These are phyloP conservation scores for Sporisorium reilianum DNA, from an alignment of 1,284 basidiomycete genomes.

Conservation along the genomic window DNA sequence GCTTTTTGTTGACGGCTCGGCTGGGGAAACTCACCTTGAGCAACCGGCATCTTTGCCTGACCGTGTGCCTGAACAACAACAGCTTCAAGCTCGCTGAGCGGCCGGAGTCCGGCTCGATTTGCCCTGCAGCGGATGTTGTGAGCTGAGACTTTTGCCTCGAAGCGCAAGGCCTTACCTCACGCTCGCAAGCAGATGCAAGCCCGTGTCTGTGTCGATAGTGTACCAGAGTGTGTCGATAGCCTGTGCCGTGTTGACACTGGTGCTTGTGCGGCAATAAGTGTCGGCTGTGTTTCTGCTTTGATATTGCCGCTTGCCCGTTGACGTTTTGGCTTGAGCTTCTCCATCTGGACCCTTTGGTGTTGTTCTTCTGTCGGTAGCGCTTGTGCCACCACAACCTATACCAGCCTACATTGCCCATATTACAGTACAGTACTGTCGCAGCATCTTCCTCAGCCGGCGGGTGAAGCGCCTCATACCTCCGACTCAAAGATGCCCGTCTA, in stretches of 20 bases:
- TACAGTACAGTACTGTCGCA: too few relatives aligned
- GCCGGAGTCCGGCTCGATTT: slow-evolving; percentile 1
- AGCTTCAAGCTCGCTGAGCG: too few relatives aligned
- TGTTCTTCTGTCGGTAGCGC: background rate
- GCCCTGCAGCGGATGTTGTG: slow-evolving; percentile 6
- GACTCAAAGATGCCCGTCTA: background rate
- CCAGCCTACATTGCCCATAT: too few relatives aligned
- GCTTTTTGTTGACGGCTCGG: background rate
- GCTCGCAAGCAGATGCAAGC: background rate
- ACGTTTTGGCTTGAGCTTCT: too few relatives aligned
- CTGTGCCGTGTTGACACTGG: too few relatives aligned
- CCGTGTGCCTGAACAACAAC: too few relatives aligned
- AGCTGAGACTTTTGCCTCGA: too few relatives aligned
- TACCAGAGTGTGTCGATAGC: background rate
- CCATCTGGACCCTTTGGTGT: background rate
- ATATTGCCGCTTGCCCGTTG: slow-evolving; percentile 2
- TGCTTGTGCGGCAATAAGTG: slow-evolving; percentile 5
- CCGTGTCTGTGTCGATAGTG: too few relatives aligned
- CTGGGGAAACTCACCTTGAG: slow-evolving; percentile 1
- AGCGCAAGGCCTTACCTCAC: too few relatives aligned
- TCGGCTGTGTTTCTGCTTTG: background rate
- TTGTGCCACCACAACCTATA: background rate
- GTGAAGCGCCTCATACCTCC: background rate
- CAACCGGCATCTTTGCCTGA: too few relatives aligned
- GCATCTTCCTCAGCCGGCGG: background rate